A percentile compares a stretch with the other conserved stretches of the same genome.
These are phyloP conservation scores for Lycium barbarum DNA, from an alignment of 257 asterid species.

Conservation along the genomic window DNA sequence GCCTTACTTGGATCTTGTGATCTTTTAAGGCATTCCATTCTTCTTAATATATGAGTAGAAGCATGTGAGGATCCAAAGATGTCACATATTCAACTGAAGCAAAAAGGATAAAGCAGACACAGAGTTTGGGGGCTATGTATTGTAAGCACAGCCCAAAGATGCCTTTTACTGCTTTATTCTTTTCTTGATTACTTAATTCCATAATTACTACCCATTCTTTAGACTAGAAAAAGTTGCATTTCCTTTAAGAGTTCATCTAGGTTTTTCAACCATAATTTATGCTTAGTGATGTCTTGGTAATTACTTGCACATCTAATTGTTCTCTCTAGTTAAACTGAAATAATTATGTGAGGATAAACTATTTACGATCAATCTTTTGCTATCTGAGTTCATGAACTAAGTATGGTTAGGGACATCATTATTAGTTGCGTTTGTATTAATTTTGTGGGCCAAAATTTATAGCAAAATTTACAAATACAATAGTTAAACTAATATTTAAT, in stretches of 20 bases:
- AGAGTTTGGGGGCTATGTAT: neutral
- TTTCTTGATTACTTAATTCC: slow-evolving; percentile 24
- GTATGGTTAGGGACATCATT: neutral
- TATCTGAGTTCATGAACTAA: neutral
- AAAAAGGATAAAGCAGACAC: neutral
- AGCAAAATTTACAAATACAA: too few relatives aligned
- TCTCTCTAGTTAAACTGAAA: neutral
- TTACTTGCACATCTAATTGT: neutral
- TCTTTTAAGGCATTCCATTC: slow-evolving; percentile 31
- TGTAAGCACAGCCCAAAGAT: slow-evolving; percentile 8
- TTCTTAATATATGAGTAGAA: slow-evolving; percentile 8
- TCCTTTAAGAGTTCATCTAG: neutral
- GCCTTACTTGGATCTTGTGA: slow-evolving; percentile 26
- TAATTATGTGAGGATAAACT: too few relatives aligned
- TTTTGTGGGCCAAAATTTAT: neutral
- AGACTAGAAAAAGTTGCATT: neutral
- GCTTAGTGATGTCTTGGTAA: neutral
- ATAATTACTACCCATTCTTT: neutral
- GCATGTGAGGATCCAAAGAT: slow-evolving; percentile 26
- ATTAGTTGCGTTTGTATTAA: neutral
- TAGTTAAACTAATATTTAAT: too few relatives aligned
- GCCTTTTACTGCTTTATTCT: slow-evolving; percentile 28
- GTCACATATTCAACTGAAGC: slow-evolving; percentile 21
- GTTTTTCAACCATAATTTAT: neutral
- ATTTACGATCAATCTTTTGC: too few relatives aligned